Base-by-base conservation (phyloP, 2,329 filamentous ascomycete genomes). In the Laburnicola sp. region DNA sequence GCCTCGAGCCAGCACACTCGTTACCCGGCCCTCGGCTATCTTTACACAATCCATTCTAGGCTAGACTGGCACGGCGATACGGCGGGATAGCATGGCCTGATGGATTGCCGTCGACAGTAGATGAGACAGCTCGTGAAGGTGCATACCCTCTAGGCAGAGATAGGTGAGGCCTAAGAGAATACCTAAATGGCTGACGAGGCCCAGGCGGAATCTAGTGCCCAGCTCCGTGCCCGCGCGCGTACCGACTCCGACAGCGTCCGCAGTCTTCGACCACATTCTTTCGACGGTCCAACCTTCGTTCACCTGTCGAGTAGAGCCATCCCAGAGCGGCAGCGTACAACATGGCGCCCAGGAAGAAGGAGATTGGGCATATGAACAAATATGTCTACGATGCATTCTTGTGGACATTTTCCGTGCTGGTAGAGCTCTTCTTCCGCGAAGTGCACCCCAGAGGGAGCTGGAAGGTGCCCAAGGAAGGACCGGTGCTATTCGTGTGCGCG, bases 371-470 rank as follows among this genome's bases (percentile, higher is more conserved):
- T 45, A 88, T 89, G 85, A 85, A 84, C 64, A 81, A 83, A 61
- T 88, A 83, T 80, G 86, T 87, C 59, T 92, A 92, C 72, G 88
- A 92, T 75, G 79, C 86, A 52, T 88, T 91, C 66, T 79, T 92
- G 28, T 91, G 88, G 81, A 80, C 81, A 42, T 87, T 91, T 70
- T 88, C 87, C 36, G 83, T 97, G 58, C 80, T 97, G 45, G 86
- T 95, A 59, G 94, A 99, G 74, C 85, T 97, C 61, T 99, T 99
- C 83, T 99, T 99, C 79, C 87, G 94, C 62, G 94, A 99, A 75
- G 91, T 99, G 11, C 92, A 97, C 71, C 94, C 94, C 9, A 84
- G 94, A 59, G 91, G 91, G 61, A 90, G 92, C 57, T 99, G 94
- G 91, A 93, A 92, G 74, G 89, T 99, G 38, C 94, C 94, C 38